phyloP scores from a whole-genome alignment of 352 stramenopile species.

The Phytopythium oedochilum region DNA sequence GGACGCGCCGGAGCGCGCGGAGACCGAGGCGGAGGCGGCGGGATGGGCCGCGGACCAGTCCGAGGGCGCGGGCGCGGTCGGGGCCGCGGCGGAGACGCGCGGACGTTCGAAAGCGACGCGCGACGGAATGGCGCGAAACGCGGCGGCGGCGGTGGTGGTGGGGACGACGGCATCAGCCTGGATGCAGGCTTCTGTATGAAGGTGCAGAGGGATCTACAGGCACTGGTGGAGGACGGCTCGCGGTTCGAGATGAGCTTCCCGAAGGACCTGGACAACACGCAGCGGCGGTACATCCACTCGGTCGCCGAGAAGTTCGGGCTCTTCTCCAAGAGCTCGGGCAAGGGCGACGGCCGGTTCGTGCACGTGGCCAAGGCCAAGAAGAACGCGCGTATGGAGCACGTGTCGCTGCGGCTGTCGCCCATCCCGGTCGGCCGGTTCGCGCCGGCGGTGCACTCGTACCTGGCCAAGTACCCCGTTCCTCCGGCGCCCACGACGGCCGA shows the following conservation, averaged over 20 bases:
- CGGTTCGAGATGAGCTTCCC: conserved; percentile 69
- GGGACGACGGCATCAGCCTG: conserved; percentile 38
- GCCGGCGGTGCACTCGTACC: conserved; percentile 31
- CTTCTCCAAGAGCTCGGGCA: conserved; percentile 81
- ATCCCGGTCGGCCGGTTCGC: conserved; percentile 38
- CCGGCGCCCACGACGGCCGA: not conserved
- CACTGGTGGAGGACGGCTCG: conserved; percentile 53
- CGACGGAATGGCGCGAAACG: not conserved
- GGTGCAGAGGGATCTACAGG: conserved; percentile 51
- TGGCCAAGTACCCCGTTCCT: conserved; percentile 32
- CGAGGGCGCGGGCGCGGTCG: not conserved
- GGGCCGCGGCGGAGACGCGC: conserved; percentile 1
- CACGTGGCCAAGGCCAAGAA: conserved; percentile 82
- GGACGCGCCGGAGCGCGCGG: not conserved
- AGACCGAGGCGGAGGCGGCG: conserved; percentile 1
- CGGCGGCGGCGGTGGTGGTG: not conserved
- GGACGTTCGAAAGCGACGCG: not conserved
- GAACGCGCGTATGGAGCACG: conserved; percentile 69
- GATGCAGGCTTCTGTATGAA: conserved; percentile 72
- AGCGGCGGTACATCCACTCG: conserved; percentile 78
- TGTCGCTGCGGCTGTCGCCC: conserved; percentile 49
- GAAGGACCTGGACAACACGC: conserved; percentile 59
- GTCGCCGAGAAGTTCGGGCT: conserved; percentile 76
- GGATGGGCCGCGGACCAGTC: conserved; percentile 8
- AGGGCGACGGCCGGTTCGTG: conserved; percentile 57